Percentiles rank a stretch among this genome's conserved stretches.
These are phyloP conservation scores for Phellopilus nigrolimitatus DNA, from an alignment of 1,284 basidiomycete genomes.

Conservation along the genomic window DNA sequence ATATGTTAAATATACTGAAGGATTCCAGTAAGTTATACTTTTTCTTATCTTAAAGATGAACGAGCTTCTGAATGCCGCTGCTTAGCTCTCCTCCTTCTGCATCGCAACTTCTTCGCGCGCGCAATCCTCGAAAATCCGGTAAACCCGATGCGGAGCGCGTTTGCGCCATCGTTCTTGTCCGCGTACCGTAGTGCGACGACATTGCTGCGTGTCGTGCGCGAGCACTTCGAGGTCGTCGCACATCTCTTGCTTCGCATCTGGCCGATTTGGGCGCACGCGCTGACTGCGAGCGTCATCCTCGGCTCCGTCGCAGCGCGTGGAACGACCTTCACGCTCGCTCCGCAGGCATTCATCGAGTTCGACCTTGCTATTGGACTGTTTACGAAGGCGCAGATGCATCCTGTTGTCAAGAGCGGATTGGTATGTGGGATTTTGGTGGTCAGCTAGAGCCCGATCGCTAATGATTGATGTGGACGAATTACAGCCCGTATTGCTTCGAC, in stretches of 20 bases:
- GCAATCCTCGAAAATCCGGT: slow-evolving; percentile 20
- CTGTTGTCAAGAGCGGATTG: slow-evolving; percentile 10
- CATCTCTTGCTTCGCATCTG: slow-evolving; percentile 14
- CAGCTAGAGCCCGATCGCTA: no score
- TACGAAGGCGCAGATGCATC: slow-evolving; percentile 19
- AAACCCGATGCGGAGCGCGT: slow-evolving; percentile 20
- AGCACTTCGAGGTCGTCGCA: background rate
- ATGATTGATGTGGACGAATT: background rate
- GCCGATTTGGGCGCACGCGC: slow-evolving; percentile 11
- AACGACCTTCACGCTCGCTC: slow-evolving; percentile 17
- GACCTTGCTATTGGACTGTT: slow-evolving; percentile 22
- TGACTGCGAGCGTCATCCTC: slow-evolving; percentile 18
- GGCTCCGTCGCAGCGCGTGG: slow-evolving; percentile 22
- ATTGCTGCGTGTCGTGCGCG: slow-evolving; percentile 9
- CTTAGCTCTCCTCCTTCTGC: slow-evolving; percentile 11
- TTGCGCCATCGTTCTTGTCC: slow-evolving; percentile 22
- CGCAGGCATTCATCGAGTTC: slow-evolving; percentile 22
- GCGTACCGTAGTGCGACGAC: slow-evolving; percentile 19
- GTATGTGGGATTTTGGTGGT: slow-evolving; percentile 3
- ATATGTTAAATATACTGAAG: background rate
- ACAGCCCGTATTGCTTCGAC: slow-evolving; percentile 10
- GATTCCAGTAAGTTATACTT: background rate
- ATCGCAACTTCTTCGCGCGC: slow-evolving; percentile 22
- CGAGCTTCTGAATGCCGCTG: background rate
- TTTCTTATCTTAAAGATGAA: background rate